A percentile compares a stretch with the other conserved stretches of the same genome.
Conservation (phyloP, 2,329 filamentous ascomycete species). For the Lachnellula arida region DNA sequence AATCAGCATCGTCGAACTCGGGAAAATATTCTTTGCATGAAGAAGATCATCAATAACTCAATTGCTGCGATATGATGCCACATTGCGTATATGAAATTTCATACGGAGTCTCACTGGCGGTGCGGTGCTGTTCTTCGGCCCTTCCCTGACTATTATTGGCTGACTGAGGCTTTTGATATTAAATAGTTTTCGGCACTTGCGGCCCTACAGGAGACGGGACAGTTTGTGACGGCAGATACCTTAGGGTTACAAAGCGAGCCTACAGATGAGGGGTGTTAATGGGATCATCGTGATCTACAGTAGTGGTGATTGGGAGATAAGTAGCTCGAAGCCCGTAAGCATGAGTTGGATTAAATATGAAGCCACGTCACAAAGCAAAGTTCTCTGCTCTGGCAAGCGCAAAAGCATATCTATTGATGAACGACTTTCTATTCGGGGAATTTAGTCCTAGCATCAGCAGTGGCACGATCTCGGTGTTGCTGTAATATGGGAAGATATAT, state of each 20-base stretch:
- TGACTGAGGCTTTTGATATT: not conserved
- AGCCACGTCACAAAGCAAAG: too few species aligned
- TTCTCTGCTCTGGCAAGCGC: not conserved
- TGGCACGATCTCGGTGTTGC: too few species aligned
- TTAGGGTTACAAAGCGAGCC: conserved; percentile 3
- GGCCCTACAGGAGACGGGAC: not conserved
- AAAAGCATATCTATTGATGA: too few species aligned
- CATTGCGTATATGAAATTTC: not conserved
- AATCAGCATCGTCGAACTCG: too few species aligned
- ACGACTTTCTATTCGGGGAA: too few species aligned
- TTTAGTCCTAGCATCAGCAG: too few species aligned
- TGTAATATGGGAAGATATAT: too few species aligned
- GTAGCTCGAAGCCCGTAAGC: too few species aligned
- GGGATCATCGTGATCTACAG: not conserved
- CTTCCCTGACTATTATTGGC: not conserved
- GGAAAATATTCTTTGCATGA: too few species aligned
- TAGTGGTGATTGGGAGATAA: not conserved
- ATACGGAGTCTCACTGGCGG: not conserved
- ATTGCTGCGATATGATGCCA: conserved; percentile 9
- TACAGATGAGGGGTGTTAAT: conserved; percentile 1
- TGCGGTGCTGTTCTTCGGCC: conserved; percentile 1
- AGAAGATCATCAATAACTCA: not conserved
- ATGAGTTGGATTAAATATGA: too few species aligned
- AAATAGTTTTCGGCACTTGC: conserved; percentile 13
- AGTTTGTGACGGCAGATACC: conserved; percentile 14